Evolutionary conservation across 345 rosid genomes (phyloP).

Genomic region (Acer negundo): DNA sequence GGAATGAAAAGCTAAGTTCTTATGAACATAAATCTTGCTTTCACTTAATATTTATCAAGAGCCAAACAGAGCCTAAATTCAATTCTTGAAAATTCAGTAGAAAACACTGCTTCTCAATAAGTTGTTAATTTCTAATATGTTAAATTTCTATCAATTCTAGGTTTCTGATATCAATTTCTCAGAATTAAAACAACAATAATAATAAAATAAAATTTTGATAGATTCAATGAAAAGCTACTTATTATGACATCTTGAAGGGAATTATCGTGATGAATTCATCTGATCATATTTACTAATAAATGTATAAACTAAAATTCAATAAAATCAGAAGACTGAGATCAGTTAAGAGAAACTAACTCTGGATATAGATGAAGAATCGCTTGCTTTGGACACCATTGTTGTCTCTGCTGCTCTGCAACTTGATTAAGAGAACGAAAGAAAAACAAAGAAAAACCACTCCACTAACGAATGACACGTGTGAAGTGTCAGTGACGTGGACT

Average conservation of each 20-base stretch:
- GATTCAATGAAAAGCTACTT: not conserved
- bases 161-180: not conserved
- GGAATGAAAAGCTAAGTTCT: not conserved
- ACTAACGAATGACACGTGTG: slow-evolving; percentile 26
- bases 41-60: slow-evolving; percentile 3
- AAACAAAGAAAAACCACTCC: not conserved
- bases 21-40: not conserved
- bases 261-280: not conserved
- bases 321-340: slow-evolving; percentile 8
- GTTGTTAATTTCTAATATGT: not conserved
- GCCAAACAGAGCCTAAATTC: slow-evolving; percentile 15
- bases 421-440: not conserved
- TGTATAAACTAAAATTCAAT: not conserved
- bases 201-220: not conserved
- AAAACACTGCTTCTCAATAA: slow-evolving; percentile 6
- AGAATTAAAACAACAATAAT: not conserved
- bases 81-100: not conserved
- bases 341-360: slow-evolving; percentile 38
- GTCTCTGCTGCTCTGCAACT: slow-evolving; percentile 24
- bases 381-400: slow-evolving; percentile 47
- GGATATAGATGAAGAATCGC: slow-evolving; percentile 41
- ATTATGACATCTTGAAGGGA: not conserved
- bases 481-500: slow-evolving; percentile 24
- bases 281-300: not conserved
- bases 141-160: not conserved